Conservation (phyloP, 2,329 filamentous ascomycete genomes). For the Scedosporium apiospermum region DNA sequence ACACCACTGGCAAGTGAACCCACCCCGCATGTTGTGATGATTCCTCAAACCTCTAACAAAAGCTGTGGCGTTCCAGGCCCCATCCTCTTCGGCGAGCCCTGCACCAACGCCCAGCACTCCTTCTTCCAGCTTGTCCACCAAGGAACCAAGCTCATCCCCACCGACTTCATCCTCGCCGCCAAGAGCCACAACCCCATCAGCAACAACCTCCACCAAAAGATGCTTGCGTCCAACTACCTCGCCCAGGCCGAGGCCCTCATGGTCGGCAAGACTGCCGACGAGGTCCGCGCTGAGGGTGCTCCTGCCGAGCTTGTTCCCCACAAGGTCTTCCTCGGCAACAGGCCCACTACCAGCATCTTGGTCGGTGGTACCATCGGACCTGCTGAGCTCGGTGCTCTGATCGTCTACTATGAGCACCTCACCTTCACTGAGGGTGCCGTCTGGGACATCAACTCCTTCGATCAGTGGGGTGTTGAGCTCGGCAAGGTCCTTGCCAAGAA, state of each 20-base stretch:
- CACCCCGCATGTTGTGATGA: background rate
- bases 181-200: constrained; percentile 95
- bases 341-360: constrained; percentile 90
- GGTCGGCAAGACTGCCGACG: constrained; percentile 78
- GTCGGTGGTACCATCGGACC: constrained; percentile 87
- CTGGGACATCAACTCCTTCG: constrained; percentile 99
- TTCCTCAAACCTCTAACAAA: background rate
- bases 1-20: constrained; percentile 62
- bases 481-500: constrained; percentile 95
- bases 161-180: constrained; percentile 94
- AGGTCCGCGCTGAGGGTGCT: constrained; percentile 68
- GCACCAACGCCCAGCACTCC: constrained; percentile 98
- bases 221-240: constrained; percentile 88
- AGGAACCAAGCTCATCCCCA: constrained; percentile 96
- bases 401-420: constrained; percentile 98
- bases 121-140: constrained; percentile 99
- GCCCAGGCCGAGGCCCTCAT: constrained; percentile 82
- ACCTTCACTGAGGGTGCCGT: constrained; percentile 96
- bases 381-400: constrained; percentile 83
- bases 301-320: constrained; percentile 76
- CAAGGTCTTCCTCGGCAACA: constrained; percentile 98
- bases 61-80: constrained; percentile 39
- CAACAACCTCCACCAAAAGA: constrained; percentile 90
- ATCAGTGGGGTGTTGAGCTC: constrained; percentile 98
- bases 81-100: constrained; percentile 94